These are phyloP conservation scores for Cutaneotrichosporon cyanovorans DNA, from an alignment of 1,284 basidiomycete genomes.

Conservation along the genomic window DNA sequence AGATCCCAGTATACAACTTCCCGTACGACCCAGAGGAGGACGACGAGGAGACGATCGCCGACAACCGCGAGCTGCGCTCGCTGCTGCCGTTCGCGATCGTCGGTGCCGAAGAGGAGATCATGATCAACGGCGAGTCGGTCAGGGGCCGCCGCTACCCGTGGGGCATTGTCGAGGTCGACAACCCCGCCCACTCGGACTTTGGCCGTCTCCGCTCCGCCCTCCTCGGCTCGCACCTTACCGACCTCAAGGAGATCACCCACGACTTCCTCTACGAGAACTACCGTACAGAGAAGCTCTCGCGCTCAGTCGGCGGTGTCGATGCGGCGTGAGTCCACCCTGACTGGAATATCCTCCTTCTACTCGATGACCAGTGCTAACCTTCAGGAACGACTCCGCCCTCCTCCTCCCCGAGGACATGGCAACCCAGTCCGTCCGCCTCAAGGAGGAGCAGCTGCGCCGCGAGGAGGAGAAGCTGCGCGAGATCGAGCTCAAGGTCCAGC, in stretches of 20 bases:
- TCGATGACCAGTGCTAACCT: constrained; percentile 1
- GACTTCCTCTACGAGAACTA: constrained; percentile 66
- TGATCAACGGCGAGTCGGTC: constrained; percentile 82
- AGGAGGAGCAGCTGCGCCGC: constrained; percentile 94
- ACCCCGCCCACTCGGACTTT: constrained; percentile 97
- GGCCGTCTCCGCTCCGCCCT: constrained; percentile 82
- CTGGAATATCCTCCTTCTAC: too few relatives aligned
- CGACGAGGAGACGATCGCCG: constrained; percentile 96
- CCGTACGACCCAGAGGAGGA: constrained; percentile 99
- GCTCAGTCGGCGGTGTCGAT: constrained; percentile 80
- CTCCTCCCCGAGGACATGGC: constrained; percentile 89
- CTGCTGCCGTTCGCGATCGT: constrained; percentile 95
- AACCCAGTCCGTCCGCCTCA: constrained; percentile 90
- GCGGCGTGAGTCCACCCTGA: constrained; percentile 53
- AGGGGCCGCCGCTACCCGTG: constrained; percentile 92
- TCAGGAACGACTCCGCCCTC: constrained; percentile 66
- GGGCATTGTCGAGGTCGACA: constrained; percentile 98
- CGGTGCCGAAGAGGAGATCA: constrained; percentile 93
- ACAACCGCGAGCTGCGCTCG: constrained; percentile 87
- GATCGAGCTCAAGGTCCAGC: constrained; percentile 95
- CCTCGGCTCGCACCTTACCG: constrained; percentile 88
- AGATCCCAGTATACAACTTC: constrained; percentile 99
- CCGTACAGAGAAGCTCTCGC: constrained; percentile 94
- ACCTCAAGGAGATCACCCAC: constrained; percentile 86
- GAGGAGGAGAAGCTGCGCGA: constrained; percentile 99